These are phyloP conservation scores for Botrytis fragariae DNA, from an alignment of 2,329 filamentous ascomycete genomes.

Conservation along the genomic window DNA sequence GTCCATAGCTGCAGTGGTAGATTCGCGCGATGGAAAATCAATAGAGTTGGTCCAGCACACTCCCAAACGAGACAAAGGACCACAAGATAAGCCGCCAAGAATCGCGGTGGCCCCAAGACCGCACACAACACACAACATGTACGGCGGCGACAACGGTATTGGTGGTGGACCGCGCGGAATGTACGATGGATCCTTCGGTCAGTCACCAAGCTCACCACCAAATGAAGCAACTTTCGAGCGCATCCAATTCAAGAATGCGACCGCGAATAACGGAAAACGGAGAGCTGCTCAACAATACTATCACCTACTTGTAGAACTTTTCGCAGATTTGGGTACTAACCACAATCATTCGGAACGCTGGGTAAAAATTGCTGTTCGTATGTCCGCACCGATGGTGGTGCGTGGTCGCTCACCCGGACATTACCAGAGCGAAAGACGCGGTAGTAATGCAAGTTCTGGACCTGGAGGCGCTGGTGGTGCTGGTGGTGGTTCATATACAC, in stretches of 20 bases:
- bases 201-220: conserved; percentile 33
- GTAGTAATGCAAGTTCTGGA: conserved; percentile 53
- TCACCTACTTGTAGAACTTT: conserved; percentile 66
- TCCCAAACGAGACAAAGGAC: conserved; percentile 69
- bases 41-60: conserved; percentile 75
- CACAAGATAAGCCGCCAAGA: conserved; percentile 58
- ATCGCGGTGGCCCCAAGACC: conserved; percentile 41
- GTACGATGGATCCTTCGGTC: conserved; percentile 30
- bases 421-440: conserved; percentile 54
- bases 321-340: conserved; percentile 50
- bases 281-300: conserved; percentile 72
- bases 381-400: conserved; percentile 64
- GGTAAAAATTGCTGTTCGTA: conserved; percentile 56
- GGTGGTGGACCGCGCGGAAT: conserved; percentile 26
- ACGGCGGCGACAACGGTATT: conserved; percentile 29
- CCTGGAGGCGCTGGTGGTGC: conserved; percentile 46
- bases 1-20: conserved; percentile 64
- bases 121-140: conserved; percentile 31
- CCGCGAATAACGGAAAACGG: conserved; percentile 72
- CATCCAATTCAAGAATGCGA: conserved; percentile 73
- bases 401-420: conserved; percentile 63
- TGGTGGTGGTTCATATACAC: conserved; percentile 34
- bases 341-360: conserved; percentile 42
- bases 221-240: conserved; percentile 57
- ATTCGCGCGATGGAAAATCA: conserved; percentile 58